Evolutionary conservation across 331 rosid genomes (phyloP).

Genomic region (Malus hybrid): DNA sequence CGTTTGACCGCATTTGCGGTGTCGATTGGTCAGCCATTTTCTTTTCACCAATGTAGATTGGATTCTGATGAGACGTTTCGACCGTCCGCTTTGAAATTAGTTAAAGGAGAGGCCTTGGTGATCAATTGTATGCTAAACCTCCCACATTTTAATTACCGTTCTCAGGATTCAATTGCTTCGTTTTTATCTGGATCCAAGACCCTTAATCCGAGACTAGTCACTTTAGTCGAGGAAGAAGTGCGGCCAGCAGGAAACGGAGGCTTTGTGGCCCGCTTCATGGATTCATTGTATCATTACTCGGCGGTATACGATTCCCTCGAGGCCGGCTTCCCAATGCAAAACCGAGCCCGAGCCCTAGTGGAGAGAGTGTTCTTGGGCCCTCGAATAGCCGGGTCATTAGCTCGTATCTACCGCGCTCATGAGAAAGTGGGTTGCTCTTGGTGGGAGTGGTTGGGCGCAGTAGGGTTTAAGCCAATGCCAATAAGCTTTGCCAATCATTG

Average conservation of each 20-base stretch:
- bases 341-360: slow-evolving; percentile 56
- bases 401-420: slow-evolving; percentile 31
- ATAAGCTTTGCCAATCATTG: slow-evolving; percentile 69
- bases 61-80: slow-evolving; percentile 72
- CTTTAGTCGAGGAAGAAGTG: slow-evolving; percentile 63
- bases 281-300: slow-evolving; percentile 59
- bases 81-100: slow-evolving; percentile 42
- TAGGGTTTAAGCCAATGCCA: slow-evolving; percentile 34
- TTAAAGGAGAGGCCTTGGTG: slow-evolving; percentile 65
- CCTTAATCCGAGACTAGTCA: slow-evolving; percentile 47
- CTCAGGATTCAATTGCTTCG: slow-evolving; percentile 50
- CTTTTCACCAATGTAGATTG: slow-evolving; percentile 79
- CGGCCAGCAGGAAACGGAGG: slow-evolving; percentile 25
- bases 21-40: slow-evolving; percentile 66
- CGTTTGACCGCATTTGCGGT: slow-evolving; percentile 62
- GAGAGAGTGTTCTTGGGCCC: slow-evolving; percentile 80
- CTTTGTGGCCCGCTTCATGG: slow-evolving; percentile 61
- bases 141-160: slow-evolving; percentile 59
- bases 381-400: slow-evolving; percentile 44
- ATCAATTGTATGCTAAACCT: slow-evolving; percentile 74
- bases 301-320: slow-evolving; percentile 75
- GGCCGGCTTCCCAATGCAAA: slow-evolving; percentile 73
- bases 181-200: slow-evolving; percentile 51
- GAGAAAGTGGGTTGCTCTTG: slow-evolving; percentile 31
- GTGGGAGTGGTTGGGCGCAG: slow-evolving; percentile 52